phyloP scores from a whole-genome alignment of 2,329 filamentous ascomycete genomes.

The Botrytis pseudocinerea region DNA sequence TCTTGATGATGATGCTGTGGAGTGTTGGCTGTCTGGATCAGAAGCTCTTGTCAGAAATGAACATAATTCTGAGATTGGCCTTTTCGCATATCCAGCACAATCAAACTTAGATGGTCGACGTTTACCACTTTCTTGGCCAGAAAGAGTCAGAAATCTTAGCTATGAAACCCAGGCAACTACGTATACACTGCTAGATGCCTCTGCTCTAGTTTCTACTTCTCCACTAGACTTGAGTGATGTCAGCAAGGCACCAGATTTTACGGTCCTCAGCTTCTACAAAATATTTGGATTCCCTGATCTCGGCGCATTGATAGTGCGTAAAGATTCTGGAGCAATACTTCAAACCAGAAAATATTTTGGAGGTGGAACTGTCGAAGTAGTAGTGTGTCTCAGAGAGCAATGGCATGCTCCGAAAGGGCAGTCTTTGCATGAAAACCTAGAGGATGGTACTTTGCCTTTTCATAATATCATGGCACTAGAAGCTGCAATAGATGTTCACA shows the following conservation, averaged over 20 bases:
- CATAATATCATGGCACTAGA: slow-evolving; percentile 86
- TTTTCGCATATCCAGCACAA: slow-evolving; percentile 73
- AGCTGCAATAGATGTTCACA: slow-evolving; percentile 69
- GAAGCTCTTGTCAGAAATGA: slow-evolving; percentile 39
- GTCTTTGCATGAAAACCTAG: slow-evolving; percentile 75
- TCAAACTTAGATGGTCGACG: slow-evolving; percentile 59
- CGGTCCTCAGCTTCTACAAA: slow-evolving; percentile 87
- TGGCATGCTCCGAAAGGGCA: slow-evolving; percentile 79
- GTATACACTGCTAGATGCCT: slow-evolving; percentile 81
- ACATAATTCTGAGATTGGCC: slow-evolving; percentile 39
- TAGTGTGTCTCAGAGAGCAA: slow-evolving; percentile 71
- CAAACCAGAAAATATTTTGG: slow-evolving; percentile 79
- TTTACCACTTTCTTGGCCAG: slow-evolving; percentile 70
- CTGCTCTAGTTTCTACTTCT: slow-evolving; percentile 76
- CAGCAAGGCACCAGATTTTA: slow-evolving; percentile 74
- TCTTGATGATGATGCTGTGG: slow-evolving; percentile 64
- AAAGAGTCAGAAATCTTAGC: slow-evolving; percentile 45
- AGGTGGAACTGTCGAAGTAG: slow-evolving; percentile 91
- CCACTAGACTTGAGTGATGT: slow-evolving; percentile 68
- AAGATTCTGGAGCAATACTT: slow-evolving; percentile 64
- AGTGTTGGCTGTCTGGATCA: slow-evolving; percentile 59
- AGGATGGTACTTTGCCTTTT: slow-evolving; percentile 89
- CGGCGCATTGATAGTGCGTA: slow-evolving; percentile 79
- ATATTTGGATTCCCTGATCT: slow-evolving; percentile 97
- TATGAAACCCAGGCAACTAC: slow-evolving; percentile 28